Evolutionary conservation across 2,329 filamentous ascomycete species (phyloP).

Genomic region (Gremmenia infestans): DNA sequence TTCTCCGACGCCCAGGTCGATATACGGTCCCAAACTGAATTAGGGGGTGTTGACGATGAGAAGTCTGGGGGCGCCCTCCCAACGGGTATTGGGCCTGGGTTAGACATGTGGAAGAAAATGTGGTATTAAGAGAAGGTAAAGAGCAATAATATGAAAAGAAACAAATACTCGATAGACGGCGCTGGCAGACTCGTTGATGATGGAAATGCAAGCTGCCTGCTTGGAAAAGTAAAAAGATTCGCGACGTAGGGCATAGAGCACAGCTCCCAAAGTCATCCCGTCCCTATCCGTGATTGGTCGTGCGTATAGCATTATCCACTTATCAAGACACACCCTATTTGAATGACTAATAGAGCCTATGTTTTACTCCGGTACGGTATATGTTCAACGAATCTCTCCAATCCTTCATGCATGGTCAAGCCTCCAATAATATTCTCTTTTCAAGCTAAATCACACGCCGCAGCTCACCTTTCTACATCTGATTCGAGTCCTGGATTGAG

Average conservation of each 20-base stretch:
- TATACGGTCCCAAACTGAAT: conserved; percentile 70
- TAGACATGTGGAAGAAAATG: conserved; percentile 26
- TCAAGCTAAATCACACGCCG: too few species aligned
- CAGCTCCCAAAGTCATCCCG: not conserved
- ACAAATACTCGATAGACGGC: conserved; percentile 14
- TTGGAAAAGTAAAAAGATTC: conserved; percentile 19
- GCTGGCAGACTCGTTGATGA: conserved; percentile 14
- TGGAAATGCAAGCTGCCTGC: conserved; percentile 6
- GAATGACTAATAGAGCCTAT: not conserved
- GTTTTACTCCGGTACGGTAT: too few species aligned
- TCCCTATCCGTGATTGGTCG: not conserved
- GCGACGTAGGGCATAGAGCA: conserved; percentile 3
- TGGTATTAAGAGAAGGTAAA: conserved; percentile 22
- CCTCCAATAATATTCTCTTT: too few species aligned
- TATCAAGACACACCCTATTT: not conserved
- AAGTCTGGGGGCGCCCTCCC: conserved; percentile 28
- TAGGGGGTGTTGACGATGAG: conserved; percentile 29
- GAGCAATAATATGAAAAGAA: conserved; percentile 17
- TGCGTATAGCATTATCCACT: not conserved
- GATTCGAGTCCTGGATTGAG: too few species aligned
- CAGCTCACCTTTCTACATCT: too few species aligned
- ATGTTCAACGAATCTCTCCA: too few species aligned
- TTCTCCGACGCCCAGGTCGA: conserved; percentile 92
- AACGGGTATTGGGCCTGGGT: conserved; percentile 22
- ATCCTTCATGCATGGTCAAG: too few species aligned